Evolutionary conservation across 163 green algal species (phyloP).

Genomic region (Volvox carteri): DNA sequence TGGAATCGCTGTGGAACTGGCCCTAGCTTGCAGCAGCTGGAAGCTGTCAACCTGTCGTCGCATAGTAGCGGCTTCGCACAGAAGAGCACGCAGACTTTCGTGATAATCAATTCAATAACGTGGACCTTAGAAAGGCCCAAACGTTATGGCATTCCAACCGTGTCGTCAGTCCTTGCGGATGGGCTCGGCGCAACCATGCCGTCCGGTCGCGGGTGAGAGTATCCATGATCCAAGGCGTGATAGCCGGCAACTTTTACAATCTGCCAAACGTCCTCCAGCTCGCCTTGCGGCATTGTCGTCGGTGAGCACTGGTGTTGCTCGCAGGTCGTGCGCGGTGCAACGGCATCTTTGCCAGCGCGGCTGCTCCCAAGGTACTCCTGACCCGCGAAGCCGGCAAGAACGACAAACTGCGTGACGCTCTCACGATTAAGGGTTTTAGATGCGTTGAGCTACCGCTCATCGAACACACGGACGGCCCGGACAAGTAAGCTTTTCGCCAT

Average conservation of each 20-base stretch:
- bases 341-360: neutral
- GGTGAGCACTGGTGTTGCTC: too few relatives aligned
- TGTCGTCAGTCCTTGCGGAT: neutral
- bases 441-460: constrained; percentile 93
- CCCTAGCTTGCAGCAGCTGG: too few relatives aligned
- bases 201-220: neutral
- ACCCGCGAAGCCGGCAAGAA: constrained; percentile 93
- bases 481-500: constrained; percentile 67
- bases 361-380: constrained; percentile 70
- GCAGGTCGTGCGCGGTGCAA: neutral
- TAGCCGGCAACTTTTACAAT: too few relatives aligned
- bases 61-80: too few relatives aligned
- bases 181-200: neutral
- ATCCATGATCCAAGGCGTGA: too few relatives aligned
- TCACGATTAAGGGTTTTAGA: constrained; percentile 66
- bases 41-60: too few relatives aligned
- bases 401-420: constrained; percentile 78
- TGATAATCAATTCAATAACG: too few relatives aligned
- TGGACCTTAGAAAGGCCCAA: too few relatives aligned
- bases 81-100: too few relatives aligned
- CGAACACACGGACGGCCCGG: constrained; percentile 84
- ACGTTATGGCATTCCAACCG: neutral
- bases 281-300: too few relatives aligned
- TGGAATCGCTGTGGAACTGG: too few relatives aligned
- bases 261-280: too few relatives aligned